Evolutionary conservation across 176 grass and related monocot genomes (phyloP).

Genomic region (Pontederia paniculata): DNA sequence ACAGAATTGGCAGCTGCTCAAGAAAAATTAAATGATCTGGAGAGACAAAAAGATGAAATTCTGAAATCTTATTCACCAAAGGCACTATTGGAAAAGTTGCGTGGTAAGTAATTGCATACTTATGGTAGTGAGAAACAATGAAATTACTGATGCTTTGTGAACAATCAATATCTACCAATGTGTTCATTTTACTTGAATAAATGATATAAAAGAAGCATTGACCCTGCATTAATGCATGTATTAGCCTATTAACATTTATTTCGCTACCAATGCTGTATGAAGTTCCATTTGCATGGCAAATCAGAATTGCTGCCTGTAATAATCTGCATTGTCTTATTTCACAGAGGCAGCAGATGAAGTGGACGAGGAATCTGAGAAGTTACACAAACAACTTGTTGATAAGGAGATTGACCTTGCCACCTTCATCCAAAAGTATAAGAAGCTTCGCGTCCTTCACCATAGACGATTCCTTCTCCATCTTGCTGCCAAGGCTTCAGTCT

Average conservation of each 20-base stretch:
- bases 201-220: no score
- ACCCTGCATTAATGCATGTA: no score
- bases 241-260: no score
- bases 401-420: slow-evolving; percentile 12
- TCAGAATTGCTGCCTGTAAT: no score
- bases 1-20: slow-evolving; percentile 79
- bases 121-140: no score
- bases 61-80: slow-evolving; percentile 54
- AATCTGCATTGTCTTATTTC: background rate
- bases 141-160: no score
- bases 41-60: slow-evolving; percentile 75
- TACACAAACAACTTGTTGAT: background rate
- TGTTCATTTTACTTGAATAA: no score
- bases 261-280: no score
- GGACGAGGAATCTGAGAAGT: slow-evolving; percentile 4
- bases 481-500: slow-evolving; percentile 1
- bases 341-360: background rate
- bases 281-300: no score
- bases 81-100: slow-evolving; percentile 68
- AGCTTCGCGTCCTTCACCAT: slow-evolving; percentile 4
- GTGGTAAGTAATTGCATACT: slow-evolving; percentile 53
- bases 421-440: slow-evolving; percentile 15
- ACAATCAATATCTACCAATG: no score
- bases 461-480: background rate
- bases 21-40: slow-evolving; percentile 65